Evolutionary conservation across 108 stramenopile genomes (phyloP), one percentile per base, ranked within the genome.

Genomic region (Cyclotella baltica): DNA sequence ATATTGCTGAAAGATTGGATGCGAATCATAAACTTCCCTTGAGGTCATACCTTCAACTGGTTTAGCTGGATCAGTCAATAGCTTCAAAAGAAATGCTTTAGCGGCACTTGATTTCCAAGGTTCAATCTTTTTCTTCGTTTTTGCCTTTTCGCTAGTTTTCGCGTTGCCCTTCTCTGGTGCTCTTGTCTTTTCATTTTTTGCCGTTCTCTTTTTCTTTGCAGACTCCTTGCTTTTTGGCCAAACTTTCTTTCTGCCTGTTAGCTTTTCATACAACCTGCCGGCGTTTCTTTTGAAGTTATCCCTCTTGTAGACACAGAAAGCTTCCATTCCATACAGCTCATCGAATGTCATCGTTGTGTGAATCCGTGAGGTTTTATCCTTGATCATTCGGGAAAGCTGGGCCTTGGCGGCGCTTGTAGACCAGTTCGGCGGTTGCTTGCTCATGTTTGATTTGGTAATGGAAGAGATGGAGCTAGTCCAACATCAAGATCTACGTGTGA

Each of bases 91-190:
- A 9, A 59, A 59, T 33, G 58, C 58, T n/a, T 59, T 59, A 4
- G 58, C 58, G 4, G 6, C 13, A 28, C 58, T 59, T 27, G 58
- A 19, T 59, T 59, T 30, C 58, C 58, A 59, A 8, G 25, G 58
- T 30, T 30, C 58, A 13, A 19, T 28, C 29, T 59, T 34, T 19
- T 55, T 55, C 22, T 6, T 9, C 19, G 8, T 55, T 19, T n/a
- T 46, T n/a, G n/a, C n/a, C n/a, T n/a, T n/a, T n/a, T n/a, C n/a
- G n/a, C n/a, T n/a, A n/a, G n/a, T n/a, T n/a, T n/a, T n/a, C n/a
- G n/a, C n/a, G n/a, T n/a, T n/a, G n/a, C n/a, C n/a, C 13, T 10
- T 25, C 19, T 55, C 19, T 8, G 53, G 6, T 43, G 40, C 10
- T 13, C 13, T 43, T 43, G 40, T 6, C 13, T 43, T 43, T 43